These are phyloP conservation scores for Phaeolepiota aurea DNA, from an alignment of 768 basidiomycete species.

Conservation along the genomic window DNA sequence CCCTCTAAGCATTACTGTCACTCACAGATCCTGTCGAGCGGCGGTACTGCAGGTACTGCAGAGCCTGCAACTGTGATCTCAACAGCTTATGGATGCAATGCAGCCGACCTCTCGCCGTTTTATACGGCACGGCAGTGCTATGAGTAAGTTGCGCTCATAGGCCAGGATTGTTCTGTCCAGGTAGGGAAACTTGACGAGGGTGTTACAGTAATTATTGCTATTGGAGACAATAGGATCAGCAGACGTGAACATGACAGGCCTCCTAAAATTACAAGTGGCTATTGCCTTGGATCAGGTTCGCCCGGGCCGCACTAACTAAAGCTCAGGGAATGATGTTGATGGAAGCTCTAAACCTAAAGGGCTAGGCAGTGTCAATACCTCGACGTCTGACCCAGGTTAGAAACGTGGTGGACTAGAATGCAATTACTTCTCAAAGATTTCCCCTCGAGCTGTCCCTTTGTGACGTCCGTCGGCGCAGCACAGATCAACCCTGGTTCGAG, in stretches of 20 bases:
- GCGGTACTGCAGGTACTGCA: conserved; percentile 24
- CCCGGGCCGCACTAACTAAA: too few relatives aligned
- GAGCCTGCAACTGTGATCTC: conserved; percentile 33
- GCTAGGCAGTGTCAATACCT: conserved; percentile 17
- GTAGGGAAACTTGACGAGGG: conserved; percentile 51
- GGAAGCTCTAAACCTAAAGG: conserved; percentile 11
- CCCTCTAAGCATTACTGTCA: neutral
- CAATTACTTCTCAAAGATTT: conserved; percentile 20
- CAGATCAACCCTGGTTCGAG: conserved; percentile 23
- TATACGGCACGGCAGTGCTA: conserved; percentile 33
- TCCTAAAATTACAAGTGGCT: too few relatives aligned
- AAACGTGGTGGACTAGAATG: too few relatives aligned
- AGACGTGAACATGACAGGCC: too few relatives aligned
- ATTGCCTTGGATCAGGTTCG: too few relatives aligned
- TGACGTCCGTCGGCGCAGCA: conserved; percentile 41
- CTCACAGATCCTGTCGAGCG: conserved; percentile 18
- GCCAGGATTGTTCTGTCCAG: conserved; percentile 7
- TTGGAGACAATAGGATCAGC: conserved; percentile 50
- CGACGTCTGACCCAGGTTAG: conserved; percentile 29
- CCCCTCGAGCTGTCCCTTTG: conserved; percentile 32
- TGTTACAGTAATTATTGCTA: conserved; percentile 43
- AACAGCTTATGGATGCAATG: conserved; percentile 33
- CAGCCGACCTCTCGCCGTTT: conserved; percentile 24
- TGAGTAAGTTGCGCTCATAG: conserved; percentile 19
- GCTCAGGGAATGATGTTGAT: neutral